Percentiles rank a stretch among this genome's conserved stretches.
Evolutionary conservation across 176 grass and related monocot species (phyloP).

Genomic region (Chloris gayana): DNA sequence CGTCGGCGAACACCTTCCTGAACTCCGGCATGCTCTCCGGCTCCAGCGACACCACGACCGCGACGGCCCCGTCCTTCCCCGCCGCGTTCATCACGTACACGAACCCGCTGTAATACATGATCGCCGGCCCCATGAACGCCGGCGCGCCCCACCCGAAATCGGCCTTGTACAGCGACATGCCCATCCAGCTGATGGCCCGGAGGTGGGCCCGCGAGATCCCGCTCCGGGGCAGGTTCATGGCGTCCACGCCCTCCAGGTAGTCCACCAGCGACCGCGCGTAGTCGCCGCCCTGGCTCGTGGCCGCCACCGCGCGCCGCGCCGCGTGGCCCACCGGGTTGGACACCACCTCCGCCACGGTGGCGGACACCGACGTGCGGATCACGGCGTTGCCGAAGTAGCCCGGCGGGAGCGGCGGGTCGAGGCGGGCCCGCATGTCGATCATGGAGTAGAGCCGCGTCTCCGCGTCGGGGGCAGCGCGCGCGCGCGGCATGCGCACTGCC

Average conservation of each 20-base stretch:
- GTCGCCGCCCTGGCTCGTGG: slow-evolving; percentile 44
- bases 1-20: slow-evolving; percentile 52
- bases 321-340: slow-evolving; percentile 20
- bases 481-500: slow-evolving; percentile 56
- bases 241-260: slow-evolving; percentile 48
- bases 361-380: slow-evolving; percentile 41
- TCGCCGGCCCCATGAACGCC: slow-evolving; percentile 49
- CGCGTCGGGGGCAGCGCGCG: slow-evolving; percentile 2
- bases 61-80: slow-evolving; percentile 44
- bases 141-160: slow-evolving; percentile 69
- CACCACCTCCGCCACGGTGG: slow-evolving; percentile 31
- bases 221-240: slow-evolving; percentile 32
- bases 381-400: slow-evolving; percentile 66
- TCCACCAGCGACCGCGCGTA: slow-evolving; percentile 56
- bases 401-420: slow-evolving; percentile 46
- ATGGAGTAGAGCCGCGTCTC: slow-evolving; percentile 68
- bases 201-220: slow-evolving; percentile 43
- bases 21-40: slow-evolving; percentile 53
- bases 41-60: slow-evolving; percentile 51
- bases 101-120: slow-evolving; percentile 62
- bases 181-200: slow-evolving; percentile 65
- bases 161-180: slow-evolving; percentile 47
- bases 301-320: slow-evolving; percentile 23
- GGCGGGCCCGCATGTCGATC: slow-evolving; percentile 59
- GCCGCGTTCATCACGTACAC: slow-evolving; percentile 62